A percentile compares a stretch with the other conserved stretches of the same genome.
Conservation (phyloP, 2,329 filamentous ascomycete species). For the Clarireedia paspali region DNA sequence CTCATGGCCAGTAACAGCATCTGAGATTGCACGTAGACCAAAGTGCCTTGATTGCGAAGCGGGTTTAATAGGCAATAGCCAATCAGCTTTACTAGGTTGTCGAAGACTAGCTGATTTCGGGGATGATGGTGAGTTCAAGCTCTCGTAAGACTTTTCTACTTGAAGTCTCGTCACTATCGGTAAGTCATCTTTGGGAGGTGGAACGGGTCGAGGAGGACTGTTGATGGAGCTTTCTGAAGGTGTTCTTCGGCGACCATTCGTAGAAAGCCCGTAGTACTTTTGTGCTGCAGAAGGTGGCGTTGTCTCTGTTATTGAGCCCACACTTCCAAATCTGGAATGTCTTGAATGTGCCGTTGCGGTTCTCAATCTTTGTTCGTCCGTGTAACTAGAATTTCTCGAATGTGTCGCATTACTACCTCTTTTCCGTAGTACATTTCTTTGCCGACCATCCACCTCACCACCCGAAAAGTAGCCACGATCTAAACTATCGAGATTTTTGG, state of each 20-base stretch:
- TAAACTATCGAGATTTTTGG: conserved; percentile 42
- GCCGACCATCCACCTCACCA: conserved; percentile 69
- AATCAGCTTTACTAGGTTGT: conserved; percentile 37
- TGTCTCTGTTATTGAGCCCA: conserved; percentile 63
- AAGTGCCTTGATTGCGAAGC: conserved; percentile 47
- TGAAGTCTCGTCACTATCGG: conserved; percentile 57
- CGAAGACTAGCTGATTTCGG: conserved; percentile 39
- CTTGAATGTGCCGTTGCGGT: conserved; percentile 59
- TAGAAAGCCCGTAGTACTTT: conserved; percentile 55
- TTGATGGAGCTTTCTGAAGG: conserved; percentile 43
- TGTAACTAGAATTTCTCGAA: conserved; percentile 67
- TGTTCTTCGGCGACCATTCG: conserved; percentile 29
- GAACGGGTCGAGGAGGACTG: conserved; percentile 55
- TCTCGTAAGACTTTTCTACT: conserved; percentile 22
- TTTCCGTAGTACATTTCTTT: conserved; percentile 75
- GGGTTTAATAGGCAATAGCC: conserved; percentile 40
- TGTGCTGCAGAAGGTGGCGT: conserved; percentile 56
- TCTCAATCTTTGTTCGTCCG: conserved; percentile 63
- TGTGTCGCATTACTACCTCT: conserved; percentile 55
- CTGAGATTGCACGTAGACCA: conserved; percentile 80
- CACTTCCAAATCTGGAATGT: conserved; percentile 72
- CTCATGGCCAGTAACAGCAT: conserved; percentile 52
- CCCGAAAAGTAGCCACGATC: conserved; percentile 94
- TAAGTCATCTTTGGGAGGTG: conserved; percentile 45
- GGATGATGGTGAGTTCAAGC: conserved; percentile 31